Evolutionary conservation across 2,329 filamentous ascomycete species (phyloP).

Genomic region (Paracoccidioides lutzii): DNA sequence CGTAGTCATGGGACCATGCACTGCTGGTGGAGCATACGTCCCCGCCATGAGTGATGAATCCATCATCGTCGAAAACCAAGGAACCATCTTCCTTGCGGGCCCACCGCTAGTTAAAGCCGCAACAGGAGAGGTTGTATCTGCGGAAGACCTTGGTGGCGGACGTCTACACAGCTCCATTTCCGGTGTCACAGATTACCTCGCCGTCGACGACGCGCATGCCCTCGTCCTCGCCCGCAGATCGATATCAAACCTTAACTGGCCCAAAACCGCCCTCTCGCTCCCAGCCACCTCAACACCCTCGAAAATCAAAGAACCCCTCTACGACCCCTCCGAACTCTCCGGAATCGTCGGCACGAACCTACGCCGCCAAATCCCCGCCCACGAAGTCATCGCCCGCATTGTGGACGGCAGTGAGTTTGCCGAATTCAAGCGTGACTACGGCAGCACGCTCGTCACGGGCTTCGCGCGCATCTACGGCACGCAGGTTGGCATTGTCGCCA

Average conservation of each 20-base stretch:
- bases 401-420: conserved; percentile 83
- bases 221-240: conserved; percentile 72
- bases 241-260: conserved; percentile 83
- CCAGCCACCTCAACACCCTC: conserved; percentile 16
- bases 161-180: conserved; percentile 81
- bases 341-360: conserved; percentile 88
- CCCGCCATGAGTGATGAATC: conserved; percentile 95
- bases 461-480: conserved; percentile 86
- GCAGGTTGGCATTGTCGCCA: conserved; percentile 83
- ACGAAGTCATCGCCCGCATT: conserved; percentile 83
- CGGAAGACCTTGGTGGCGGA: conserved; percentile 83
- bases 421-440: conserved; percentile 91
- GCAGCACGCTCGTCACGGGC: conserved; percentile 76
- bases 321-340: conserved; percentile 64
- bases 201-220: conserved; percentile 86
- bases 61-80: conserved; percentile 90
- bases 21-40: conserved; percentile 88
- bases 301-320: conserved; percentile 59
- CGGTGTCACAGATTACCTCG: conserved; percentile 89
- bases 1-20: conserved; percentile 95
- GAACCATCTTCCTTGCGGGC: conserved; percentile 93
- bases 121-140: conserved; percentile 80
- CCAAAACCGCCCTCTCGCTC: conserved; percentile 34
- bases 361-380: conserved; percentile 69
- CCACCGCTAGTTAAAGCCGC: conserved; percentile 92